Conservation (phyloP, 352 stramenopile species). For the Phytophthora megakarya region DNA sequence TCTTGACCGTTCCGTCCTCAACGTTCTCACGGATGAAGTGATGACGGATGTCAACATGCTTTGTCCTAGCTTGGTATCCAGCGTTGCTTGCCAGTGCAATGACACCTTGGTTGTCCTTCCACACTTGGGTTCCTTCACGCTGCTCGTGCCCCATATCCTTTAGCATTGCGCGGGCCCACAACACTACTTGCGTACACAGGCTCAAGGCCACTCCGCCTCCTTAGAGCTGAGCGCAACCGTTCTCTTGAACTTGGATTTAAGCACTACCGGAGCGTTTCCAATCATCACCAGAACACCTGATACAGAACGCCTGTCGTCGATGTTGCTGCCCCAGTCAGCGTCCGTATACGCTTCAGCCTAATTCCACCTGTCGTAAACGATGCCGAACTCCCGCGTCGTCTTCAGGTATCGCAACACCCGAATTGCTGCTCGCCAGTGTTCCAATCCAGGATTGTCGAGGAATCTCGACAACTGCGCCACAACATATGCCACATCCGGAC, state of each 20-base stretch:
- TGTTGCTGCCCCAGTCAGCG: neutral
- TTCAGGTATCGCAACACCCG: neutral
- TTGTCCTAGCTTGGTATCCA: no score
- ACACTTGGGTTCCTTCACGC: no score
- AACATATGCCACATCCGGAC: conserved; percentile 9
- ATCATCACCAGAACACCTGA: neutral
- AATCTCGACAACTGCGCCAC: conserved; percentile 10
- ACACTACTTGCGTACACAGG: conserved; percentile 3
- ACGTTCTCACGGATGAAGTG: no score
- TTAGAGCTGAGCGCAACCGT: neutral
- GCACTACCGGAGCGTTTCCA: neutral
- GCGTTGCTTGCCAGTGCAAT: no score
- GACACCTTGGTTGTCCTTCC: no score
- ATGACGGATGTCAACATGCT: no score
- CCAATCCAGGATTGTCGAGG: conserved; percentile 1
- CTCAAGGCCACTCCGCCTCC: conserved; percentile 1
- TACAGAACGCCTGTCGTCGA: neutral
- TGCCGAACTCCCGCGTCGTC: neutral
- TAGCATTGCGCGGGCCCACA: neutral
- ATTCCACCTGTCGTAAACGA: neutral
- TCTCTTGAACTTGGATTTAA: conserved; percentile 5
- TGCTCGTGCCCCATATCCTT: conserved; percentile 1
- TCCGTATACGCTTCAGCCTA: no score
- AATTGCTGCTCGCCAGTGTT: conserved; percentile 3
- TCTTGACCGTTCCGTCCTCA: no score